Conservation (phyloP, 2,329 filamentous ascomycete genomes). For the Penicillium sp. region DNA sequence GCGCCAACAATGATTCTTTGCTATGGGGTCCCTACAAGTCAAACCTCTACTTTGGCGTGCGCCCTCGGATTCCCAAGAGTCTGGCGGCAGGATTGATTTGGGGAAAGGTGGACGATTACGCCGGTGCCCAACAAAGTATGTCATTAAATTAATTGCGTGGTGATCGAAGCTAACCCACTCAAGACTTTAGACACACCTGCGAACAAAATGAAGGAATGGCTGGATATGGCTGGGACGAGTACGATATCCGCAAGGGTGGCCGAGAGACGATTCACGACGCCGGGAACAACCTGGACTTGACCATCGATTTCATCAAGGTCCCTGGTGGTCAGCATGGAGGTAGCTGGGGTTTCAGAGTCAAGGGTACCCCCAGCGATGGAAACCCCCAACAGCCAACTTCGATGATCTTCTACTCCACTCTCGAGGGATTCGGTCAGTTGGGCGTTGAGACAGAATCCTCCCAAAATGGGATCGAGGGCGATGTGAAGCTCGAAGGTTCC, state of each 20-base stretch:
- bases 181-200: slow-evolving; percentile 89
- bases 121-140: slow-evolving; percentile 74
- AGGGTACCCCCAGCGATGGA: slow-evolving; percentile 73
- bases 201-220: slow-evolving; percentile 93
- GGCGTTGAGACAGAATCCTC: slow-evolving; percentile 59
- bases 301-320: slow-evolving; percentile 90
- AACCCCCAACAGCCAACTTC: slow-evolving; percentile 70
- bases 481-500: slow-evolving; percentile 70
- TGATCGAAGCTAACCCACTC: slow-evolving; percentile 20
- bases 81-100: slow-evolving; percentile 84
- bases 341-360: slow-evolving; percentile 88
- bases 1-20: slow-evolving; percentile 74
- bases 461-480: slow-evolving; percentile 56
- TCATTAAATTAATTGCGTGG: slow-evolving; percentile 13
- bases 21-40: slow-evolving; percentile 96
- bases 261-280: slow-evolving; percentile 88
- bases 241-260: slow-evolving; percentile 84
- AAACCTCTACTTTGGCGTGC: slow-evolving; percentile 90
- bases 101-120: slow-evolving; percentile 79
- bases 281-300: slow-evolving; percentile 84
- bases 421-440: slow-evolving; percentile 74
- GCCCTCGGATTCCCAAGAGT: slow-evolving; percentile 78
- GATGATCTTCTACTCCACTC: slow-evolving; percentile 76
- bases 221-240: slow-evolving; percentile 97
- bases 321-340: slow-evolving; percentile 83